phyloP scores from a whole-genome alignment of 495 filamentous ascomycete genomes.

The Melanomma pulvis-pyrius region DNA sequence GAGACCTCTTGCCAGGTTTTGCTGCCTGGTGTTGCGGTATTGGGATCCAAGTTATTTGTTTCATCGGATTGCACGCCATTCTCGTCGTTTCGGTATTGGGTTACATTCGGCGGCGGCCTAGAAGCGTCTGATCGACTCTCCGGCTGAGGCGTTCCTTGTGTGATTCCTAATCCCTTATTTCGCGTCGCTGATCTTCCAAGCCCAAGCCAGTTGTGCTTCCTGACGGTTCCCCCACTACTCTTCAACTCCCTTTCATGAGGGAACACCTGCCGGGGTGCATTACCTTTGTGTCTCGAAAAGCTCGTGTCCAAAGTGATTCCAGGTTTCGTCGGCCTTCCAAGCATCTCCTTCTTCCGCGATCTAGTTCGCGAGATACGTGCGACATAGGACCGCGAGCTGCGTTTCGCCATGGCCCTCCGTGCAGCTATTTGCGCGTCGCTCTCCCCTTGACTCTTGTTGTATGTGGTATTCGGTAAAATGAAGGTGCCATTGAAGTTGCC shows the following conservation, averaged over 20 bases:
- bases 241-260: slow-evolving; percentile 33
- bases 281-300: slow-evolving; percentile 37
- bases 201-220: slow-evolving; percentile 30
- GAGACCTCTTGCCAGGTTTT: slow-evolving; percentile 58
- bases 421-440: slow-evolving; percentile 35
- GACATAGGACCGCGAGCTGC: slow-evolving; percentile 27
- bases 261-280: slow-evolving; percentile 39
- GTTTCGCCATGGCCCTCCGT: slow-evolving; percentile 35
- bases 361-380: slow-evolving; percentile 19
- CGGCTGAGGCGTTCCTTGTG: slow-evolving; percentile 27
- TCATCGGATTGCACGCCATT: background rate
- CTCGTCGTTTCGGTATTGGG: background rate
- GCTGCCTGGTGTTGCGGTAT: slow-evolving; percentile 19
- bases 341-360: slow-evolving; percentile 33
- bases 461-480: slow-evolving; percentile 12
- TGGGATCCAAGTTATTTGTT: slow-evolving; percentile 7
- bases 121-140: background rate
- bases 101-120: background rate
- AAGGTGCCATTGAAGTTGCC: slow-evolving; percentile 16
- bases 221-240: slow-evolving; percentile 15
- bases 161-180: slow-evolving; percentile 28
- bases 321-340: slow-evolving; percentile 26
- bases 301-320: slow-evolving; percentile 43
- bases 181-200: slow-evolving; percentile 17
- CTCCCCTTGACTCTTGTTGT: slow-evolving; percentile 2